These are phyloP conservation scores for Turritis glabra DNA, from an alignment of 345 rosid genomes.

Conservation along the genomic window DNA sequence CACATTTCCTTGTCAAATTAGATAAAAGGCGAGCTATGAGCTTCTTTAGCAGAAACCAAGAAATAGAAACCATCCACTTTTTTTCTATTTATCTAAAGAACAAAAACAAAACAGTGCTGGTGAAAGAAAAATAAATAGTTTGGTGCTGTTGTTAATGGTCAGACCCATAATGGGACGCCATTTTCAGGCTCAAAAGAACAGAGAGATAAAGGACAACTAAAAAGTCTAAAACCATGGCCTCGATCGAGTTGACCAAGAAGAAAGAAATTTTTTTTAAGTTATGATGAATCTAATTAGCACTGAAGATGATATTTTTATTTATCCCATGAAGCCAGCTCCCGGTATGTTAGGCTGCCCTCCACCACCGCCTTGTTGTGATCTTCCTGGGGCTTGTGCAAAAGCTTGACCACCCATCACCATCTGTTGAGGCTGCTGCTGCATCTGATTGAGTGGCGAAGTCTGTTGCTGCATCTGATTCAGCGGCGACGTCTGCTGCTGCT, in stretches of 20 bases:
- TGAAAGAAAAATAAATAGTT: neutral
- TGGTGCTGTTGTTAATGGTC: slow-evolving; percentile 8
- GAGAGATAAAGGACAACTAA: slow-evolving; percentile 4
- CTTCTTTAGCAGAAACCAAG: neutral
- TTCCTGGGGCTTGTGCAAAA: slow-evolving; percentile 74
- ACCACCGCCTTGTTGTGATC: slow-evolving; percentile 52
- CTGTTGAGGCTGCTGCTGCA: slow-evolving; percentile 57
- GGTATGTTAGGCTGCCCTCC: slow-evolving; percentile 63
- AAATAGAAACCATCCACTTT: neutral
- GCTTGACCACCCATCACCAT: slow-evolving; percentile 72
- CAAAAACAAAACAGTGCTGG: neutral
- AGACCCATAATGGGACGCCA: slow-evolving; percentile 2
- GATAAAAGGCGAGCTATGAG: neutral
- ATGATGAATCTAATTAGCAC: slow-evolving; percentile 22
- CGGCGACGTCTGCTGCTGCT: slow-evolving; percentile 38
- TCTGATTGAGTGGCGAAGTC: slow-evolving; percentile 11
- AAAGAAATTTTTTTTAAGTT: neutral
- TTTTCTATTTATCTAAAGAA: neutral
- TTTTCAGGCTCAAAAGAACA: neutral
- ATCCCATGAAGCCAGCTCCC: slow-evolving; percentile 68
- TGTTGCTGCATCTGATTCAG: slow-evolving; percentile 35
- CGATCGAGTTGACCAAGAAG: slow-evolving; percentile 15
- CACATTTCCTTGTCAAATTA: neutral
- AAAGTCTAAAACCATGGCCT: slow-evolving; percentile 9
- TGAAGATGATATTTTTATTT: slow-evolving; percentile 20